phyloP scores from a whole-genome alignment of 2,329 filamentous ascomycete species.

The Nigrospora osmanthi region DNA sequence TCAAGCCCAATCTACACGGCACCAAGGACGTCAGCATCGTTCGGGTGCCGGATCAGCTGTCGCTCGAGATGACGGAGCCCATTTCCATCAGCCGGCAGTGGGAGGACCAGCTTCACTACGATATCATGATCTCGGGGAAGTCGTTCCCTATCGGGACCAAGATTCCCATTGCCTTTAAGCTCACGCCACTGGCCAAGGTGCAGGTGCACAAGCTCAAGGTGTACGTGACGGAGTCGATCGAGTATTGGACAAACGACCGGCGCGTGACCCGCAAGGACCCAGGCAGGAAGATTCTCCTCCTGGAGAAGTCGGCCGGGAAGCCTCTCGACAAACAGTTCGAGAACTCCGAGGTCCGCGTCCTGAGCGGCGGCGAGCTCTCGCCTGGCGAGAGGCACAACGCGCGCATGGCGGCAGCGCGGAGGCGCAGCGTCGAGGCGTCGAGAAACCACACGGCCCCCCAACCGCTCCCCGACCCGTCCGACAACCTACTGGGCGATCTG shows the following conservation, averaged over 20 bases:
- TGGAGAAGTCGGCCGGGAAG: conserved; percentile 81
- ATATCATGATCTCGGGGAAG: conserved; percentile 93
- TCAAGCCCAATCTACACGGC: conserved; percentile 80
- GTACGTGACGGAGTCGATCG: conserved; percentile 80
- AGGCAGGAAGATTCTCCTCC: conserved; percentile 73
- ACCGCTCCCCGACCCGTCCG: conserved; percentile 43
- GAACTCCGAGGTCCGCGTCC: conserved; percentile 67
- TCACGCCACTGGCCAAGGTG: conserved; percentile 87
- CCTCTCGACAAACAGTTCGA: conserved; percentile 65
- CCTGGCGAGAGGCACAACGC: conserved; percentile 39
- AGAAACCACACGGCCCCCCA: conserved; percentile 28
- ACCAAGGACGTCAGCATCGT: conserved; percentile 77
- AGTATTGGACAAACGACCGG: conserved; percentile 84
- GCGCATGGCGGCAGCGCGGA: conserved; percentile 34
- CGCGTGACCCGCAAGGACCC: conserved; percentile 79
- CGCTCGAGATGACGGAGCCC: conserved; percentile 82
- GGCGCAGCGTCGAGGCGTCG: conserved; percentile 47
- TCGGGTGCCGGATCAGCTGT: conserved; percentile 78
- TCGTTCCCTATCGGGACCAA: conserved; percentile 83
- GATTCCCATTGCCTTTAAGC: conserved; percentile 88
- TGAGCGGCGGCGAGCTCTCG: conserved; percentile 71
- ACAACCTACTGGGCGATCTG: conserved; percentile 75
- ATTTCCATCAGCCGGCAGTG: conserved; percentile 90
- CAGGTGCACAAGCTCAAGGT: conserved; percentile 91
- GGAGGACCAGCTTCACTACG: conserved; percentile 93